phyloP scores from a whole-genome alignment of 768 basidiomycete genomes.

The Leucogyrophana mollusca region DNA sequence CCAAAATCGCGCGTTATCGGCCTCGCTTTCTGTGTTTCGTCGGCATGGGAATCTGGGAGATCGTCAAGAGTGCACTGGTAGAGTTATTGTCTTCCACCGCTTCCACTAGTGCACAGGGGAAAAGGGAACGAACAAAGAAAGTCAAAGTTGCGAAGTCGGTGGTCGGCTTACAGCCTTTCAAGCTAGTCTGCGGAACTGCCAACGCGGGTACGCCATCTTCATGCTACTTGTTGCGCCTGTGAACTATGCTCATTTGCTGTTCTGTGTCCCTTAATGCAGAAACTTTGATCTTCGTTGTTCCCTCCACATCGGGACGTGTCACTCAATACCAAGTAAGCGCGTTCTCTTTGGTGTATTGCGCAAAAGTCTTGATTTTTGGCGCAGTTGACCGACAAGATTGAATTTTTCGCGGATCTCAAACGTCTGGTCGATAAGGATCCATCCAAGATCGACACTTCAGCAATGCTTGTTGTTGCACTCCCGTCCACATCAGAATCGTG shows the following conservation, averaged over 20 bases:
- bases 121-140: conserved; percentile 9
- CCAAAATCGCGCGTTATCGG: conserved; percentile 53
- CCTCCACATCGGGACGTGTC: conserved; percentile 76
- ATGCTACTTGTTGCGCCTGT: neutral
- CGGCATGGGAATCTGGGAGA: conserved; percentile 65
- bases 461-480: no score
- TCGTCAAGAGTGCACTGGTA: conserved; percentile 33
- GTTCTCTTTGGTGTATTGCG: neutral
- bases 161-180: conserved; percentile 23
- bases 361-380: neutral
- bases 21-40: conserved; percentile 79
- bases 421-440: conserved; percentile 20
- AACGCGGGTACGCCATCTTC: conserved; percentile 5
- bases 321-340: conserved; percentile 70
- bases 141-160: conserved; percentile 8
- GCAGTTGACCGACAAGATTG: conserved; percentile 46
- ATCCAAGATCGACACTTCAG: conserved; percentile 11
- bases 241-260: neutral
- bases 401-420: conserved; percentile 37
- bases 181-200: conserved; percentile 12
- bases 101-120: neutral
- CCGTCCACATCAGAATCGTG: no score
- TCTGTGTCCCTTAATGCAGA: conserved; percentile 30
- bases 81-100: conserved; percentile 22
- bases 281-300: conserved; percentile 74